These are phyloP conservation scores for Yamadazyma takamatsuzukensis DNA, from an alignment of 805 yeast genomes.

Conservation along the genomic window DNA sequence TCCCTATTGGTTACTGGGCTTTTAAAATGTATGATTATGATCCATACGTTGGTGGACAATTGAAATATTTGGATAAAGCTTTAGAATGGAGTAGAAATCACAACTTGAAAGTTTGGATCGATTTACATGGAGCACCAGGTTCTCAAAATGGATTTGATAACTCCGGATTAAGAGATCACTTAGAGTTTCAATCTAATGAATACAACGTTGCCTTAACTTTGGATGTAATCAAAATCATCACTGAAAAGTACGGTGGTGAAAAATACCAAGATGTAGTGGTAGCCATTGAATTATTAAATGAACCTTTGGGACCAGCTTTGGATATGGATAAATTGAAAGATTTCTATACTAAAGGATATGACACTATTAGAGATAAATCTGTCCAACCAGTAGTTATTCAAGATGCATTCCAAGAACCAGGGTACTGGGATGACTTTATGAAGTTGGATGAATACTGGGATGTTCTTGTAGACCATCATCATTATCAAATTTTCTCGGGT, in stretches of 20 bases:
- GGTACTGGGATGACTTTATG: conserved; percentile 63
- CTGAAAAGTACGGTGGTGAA: conserved; percentile 59
- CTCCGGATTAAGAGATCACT: conserved; percentile 73
- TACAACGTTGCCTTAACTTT: conserved; percentile 54
- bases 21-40: conserved; percentile 58
- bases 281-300: conserved; percentile 84
- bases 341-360: conserved; percentile 63
- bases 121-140: conserved; percentile 95
- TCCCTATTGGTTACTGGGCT: conserved; percentile 97
- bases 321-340: conserved; percentile 55
- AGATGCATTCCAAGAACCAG: conserved; percentile 68
- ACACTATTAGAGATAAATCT: conserved; percentile 53
- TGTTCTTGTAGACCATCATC: conserved; percentile 83
- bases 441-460: conserved; percentile 44
- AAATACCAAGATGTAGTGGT: conserved; percentile 67
- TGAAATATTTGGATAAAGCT: conserved; percentile 67
- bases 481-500: conserved; percentile 77
- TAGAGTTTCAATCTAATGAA: conserved; percentile 49
- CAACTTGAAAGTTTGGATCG: conserved; percentile 79
- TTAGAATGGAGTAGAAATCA: conserved; percentile 66
- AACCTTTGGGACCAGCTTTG: conserved; percentile 76
- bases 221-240: conserved; percentile 50
- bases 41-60: conserved; percentile 87
- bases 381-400: conserved; percentile 64
- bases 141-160: conserved; percentile 96